These are phyloP conservation scores for Plectosphaerella plurivora DNA, from an alignment of 2,329 filamentous ascomycete species.

Conservation along the genomic window DNA sequence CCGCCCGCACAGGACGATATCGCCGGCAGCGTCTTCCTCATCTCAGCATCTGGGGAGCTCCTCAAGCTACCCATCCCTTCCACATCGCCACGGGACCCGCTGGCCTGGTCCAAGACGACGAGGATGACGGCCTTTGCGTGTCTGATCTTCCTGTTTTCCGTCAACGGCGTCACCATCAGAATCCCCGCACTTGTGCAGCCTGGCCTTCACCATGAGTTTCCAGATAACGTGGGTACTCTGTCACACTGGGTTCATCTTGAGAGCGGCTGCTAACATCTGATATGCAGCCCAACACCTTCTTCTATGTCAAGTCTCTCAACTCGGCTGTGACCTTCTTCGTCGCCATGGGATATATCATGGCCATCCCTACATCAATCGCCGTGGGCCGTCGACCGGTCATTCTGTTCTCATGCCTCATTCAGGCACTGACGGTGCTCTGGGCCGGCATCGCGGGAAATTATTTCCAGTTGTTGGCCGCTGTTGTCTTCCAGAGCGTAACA, in stretches of 20 bases:
- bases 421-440: slow-evolving; percentile 12
- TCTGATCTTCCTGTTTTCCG: not conserved
- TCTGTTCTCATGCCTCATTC: slow-evolving; percentile 18
- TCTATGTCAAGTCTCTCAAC: not conserved
- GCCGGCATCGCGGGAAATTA: slow-evolving; percentile 21
- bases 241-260: not conserved
- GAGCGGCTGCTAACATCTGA: not conserved
- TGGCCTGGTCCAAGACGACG: slow-evolving; percentile 20
- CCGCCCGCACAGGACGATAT: slow-evolving; percentile 7
- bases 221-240: not conserved
- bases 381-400: slow-evolving; percentile 28
- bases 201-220: not conserved
- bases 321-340: not conserved
- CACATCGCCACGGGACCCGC: slow-evolving; percentile 20
- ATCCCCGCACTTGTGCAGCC: not conserved
- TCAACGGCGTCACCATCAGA: not conserved
- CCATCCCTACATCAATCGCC: slow-evolving; percentile 23
- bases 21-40: slow-evolving; percentile 23
- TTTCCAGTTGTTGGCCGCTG: slow-evolving; percentile 18
- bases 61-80: slow-evolving; percentile 26
- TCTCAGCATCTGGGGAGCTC: slow-evolving; percentile 22
- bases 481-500: slow-evolving; percentile 25
- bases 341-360: not conserved
- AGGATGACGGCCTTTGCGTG: slow-evolving; percentile 8
- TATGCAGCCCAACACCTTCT: not conserved